Evolutionary conservation across 1,284 basidiomycete species (phyloP), one percentile per base, ranked within the genome.

Genomic region (Boletellus sp.): DNA sequence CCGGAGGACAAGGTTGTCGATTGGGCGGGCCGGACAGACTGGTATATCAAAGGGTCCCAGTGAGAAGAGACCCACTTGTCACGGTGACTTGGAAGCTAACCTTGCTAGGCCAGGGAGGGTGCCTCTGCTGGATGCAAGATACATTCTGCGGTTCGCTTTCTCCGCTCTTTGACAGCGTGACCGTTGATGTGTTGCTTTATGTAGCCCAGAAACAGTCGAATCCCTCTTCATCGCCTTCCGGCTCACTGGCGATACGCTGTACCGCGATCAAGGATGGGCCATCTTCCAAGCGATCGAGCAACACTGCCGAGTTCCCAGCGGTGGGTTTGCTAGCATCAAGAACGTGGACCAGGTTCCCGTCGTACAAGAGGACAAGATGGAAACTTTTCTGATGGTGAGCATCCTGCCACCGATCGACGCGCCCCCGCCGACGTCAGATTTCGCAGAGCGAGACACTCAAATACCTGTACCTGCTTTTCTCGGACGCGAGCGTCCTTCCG

Each of bases 211-310:
- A 69, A 97, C 94, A 2, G 82, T 94, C 30, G 94, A 98, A 68
- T 94, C 91, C 1, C 79, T 97, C 23, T 94, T 96, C 73, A 73
- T 94, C 45, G 94, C 91, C 1, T 88, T 76, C 69, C 80, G 94
- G 13, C 71, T 92, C 7, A 95, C 94, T 0, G 92, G 93, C 14
- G 84, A 96, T 58, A 64, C 75, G 23, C 73, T 77, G 36, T 97
- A 96, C 62, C 83, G 94, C 19, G 76, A 87, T 25, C 79, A 83
- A 63, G 94, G 91, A 16, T 96, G 94, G 94, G 63, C 75, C 42
- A 94, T 97, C 54, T 97, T 97, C 73, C 72, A 90, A 63, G 82
- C 94, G 0, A 96, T 97, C 55, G 80, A 93, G 58, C 82, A 82
- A 61, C 81, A 94, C 62, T 93, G 91, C 64, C 74, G 74, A 40